Percentiles rank a stretch among this genome's conserved stretches.
These are phyloP conservation scores for Solanum sparsipilum DNA, from an alignment of 257 asterid genomes.

Conservation along the genomic window DNA sequence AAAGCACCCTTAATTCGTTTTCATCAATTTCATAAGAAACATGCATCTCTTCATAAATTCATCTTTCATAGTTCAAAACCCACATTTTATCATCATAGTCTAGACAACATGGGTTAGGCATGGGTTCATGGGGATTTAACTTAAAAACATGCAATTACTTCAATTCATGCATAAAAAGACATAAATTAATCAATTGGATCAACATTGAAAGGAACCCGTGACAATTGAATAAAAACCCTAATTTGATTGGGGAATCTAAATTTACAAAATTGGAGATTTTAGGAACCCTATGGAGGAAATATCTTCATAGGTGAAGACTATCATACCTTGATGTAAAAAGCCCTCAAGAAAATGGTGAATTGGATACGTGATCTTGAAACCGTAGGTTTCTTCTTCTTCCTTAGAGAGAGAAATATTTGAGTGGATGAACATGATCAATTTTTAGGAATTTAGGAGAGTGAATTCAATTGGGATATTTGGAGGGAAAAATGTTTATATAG, in stretches of 20 bases:
- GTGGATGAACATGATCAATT: neutral
- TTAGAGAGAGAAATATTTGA: neutral
- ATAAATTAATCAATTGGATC: neutral
- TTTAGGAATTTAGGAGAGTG: neutral
- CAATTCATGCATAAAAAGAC: neutral
- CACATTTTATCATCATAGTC: neutral
- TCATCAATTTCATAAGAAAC: neutral
- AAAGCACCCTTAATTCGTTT: neutral
- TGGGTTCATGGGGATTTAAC: neutral
- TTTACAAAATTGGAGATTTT: neutral
- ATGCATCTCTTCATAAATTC: neutral
- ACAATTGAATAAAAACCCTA: neutral
- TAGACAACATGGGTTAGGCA: neutral
- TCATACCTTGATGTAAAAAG: neutral
- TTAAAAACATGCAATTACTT: neutral
- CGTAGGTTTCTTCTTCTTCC: neutral
- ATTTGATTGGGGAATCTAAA: neutral
- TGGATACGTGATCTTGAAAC: neutral
- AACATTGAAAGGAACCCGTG: neutral
- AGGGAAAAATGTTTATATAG: neutral
- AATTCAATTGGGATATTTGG: neutral
- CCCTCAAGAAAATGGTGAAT: neutral
- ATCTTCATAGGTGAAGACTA: neutral
- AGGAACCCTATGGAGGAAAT: neutral
- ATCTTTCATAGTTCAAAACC: neutral